phyloP scores from a whole-genome alignment of 352 stramenopile species.

The Phytophthora palmivora region DNA sequence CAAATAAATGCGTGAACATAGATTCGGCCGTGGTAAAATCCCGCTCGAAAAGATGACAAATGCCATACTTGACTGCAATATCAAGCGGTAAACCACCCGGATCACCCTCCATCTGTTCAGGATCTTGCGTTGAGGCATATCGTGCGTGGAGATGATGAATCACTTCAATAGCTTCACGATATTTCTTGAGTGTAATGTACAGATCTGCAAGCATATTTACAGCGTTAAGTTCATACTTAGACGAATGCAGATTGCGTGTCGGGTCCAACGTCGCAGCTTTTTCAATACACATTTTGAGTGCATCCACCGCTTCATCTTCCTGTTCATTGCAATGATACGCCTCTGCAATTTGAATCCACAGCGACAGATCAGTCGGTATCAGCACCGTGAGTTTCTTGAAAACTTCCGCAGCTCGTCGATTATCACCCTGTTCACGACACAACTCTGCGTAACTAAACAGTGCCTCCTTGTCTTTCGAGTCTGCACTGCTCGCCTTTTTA shows the following conservation, averaged over 20 bases:
- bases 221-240: conserved; percentile 84
- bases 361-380: conserved; percentile 74
- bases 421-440: conserved; percentile 80
- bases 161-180: conserved; percentile 77
- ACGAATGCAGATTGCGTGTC: conserved; percentile 62
- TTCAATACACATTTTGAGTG: conserved; percentile 86
- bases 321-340: conserved; percentile 91
- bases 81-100: conserved; percentile 77
- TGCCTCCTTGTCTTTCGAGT: conserved; percentile 83
- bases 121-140: conserved; percentile 67
- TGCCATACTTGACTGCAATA: conserved; percentile 89
- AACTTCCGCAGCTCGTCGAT: conserved; percentile 78
- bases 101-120: conserved; percentile 67
- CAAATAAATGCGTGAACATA: conserved; percentile 87
- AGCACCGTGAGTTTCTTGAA: conserved; percentile 83
- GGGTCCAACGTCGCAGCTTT: conserved; percentile 71
- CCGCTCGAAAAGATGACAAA: conserved; percentile 82
- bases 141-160: conserved; percentile 80
- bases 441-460: conserved; percentile 85
- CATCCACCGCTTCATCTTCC: conserved; percentile 84
- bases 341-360: conserved; percentile 90
- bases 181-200: conserved; percentile 89
- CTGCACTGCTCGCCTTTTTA: conserved; percentile 82
- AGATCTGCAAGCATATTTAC: conserved; percentile 91
- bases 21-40: conserved; percentile 77